Evolutionary conservation across 129 eudicot species (phyloP).

Genomic region (Saposhnikovia divaricata): DNA sequence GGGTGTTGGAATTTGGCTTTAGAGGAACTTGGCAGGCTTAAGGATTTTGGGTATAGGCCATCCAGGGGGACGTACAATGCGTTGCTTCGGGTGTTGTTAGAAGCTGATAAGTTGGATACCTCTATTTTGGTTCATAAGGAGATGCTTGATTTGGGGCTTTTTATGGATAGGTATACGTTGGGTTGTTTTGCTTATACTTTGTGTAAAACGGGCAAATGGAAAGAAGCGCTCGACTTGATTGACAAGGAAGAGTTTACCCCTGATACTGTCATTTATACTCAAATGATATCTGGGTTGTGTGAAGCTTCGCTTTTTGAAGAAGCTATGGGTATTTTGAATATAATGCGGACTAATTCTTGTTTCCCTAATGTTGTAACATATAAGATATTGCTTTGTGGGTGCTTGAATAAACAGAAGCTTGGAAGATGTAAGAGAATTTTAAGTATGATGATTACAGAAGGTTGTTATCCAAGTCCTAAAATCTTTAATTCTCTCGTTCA

Average conservation of each 20-base stretch:
- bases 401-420: slow-evolving; percentile 66
- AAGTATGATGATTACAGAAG: slow-evolving; percentile 85
- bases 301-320: slow-evolving; percentile 90
- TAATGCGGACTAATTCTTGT: slow-evolving; percentile 65
- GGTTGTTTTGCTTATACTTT: slow-evolving; percentile 48
- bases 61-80: slow-evolving; percentile 65
- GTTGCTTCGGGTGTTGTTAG: slow-evolving; percentile 55
- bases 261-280: slow-evolving; percentile 64
- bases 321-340: slow-evolving; percentile 77
- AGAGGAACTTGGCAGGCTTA: slow-evolving; percentile 86
- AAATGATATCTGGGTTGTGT: slow-evolving; percentile 86
- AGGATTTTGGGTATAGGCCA: slow-evolving; percentile 72
- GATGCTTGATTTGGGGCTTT: slow-evolving; percentile 49
- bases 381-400: slow-evolving; percentile 67
- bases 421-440: slow-evolving; percentile 83
- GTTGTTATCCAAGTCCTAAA: slow-evolving; percentile 78
- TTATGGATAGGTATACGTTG: slow-evolving; percentile 55
- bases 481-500: slow-evolving; percentile 74
- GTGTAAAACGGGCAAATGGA: slow-evolving; percentile 72
- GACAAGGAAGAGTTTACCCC: slow-evolving; percentile 56
- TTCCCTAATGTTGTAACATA: slow-evolving; percentile 76
- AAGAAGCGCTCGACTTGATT: slow-evolving; percentile 59
- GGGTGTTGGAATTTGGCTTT: slow-evolving; percentile 74
- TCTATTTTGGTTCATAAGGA: slow-evolving; percentile 56
- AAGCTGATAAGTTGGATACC: slow-evolving; percentile 50